phyloP scores from a whole-genome alignment of 1,284 basidiomycete genomes.

The Trametes pubescens region DNA sequence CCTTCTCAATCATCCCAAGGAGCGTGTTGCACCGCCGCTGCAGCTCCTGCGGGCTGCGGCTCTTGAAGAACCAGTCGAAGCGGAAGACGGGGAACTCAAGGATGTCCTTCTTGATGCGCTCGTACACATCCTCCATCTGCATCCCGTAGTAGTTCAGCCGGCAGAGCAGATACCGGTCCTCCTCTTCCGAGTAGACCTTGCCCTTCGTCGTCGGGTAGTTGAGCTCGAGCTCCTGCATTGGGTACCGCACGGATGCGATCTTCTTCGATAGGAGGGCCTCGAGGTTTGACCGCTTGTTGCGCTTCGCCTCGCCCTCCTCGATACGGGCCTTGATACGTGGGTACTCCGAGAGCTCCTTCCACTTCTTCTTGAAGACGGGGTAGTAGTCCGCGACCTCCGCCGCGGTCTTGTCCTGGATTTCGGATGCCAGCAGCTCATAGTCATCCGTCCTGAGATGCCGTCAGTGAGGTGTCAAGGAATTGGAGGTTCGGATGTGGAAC shows the following conservation, averaged over 20 bases:
- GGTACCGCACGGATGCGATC: slow-evolving; percentile 83
- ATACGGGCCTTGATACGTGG: slow-evolving; percentile 86
- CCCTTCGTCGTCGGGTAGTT: slow-evolving; percentile 96
- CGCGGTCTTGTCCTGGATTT: slow-evolving; percentile 88
- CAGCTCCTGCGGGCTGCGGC: slow-evolving; percentile 90
- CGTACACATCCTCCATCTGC: slow-evolving; percentile 92
- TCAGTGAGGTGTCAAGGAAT: slow-evolving; percentile 14
- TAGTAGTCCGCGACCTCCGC: slow-evolving; percentile 88
- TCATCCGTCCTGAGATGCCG: slow-evolving; percentile 65
- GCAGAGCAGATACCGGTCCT: slow-evolving; percentile 95
- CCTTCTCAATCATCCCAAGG: slow-evolving; percentile 92
- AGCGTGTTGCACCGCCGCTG: slow-evolving; percentile 91
- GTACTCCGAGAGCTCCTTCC: slow-evolving; percentile 86
- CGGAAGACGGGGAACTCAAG: slow-evolving; percentile 96
- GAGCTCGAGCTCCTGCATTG: slow-evolving; percentile 95
- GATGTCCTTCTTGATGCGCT: slow-evolving; percentile 96
- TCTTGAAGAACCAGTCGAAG: slow-evolving; percentile 99
- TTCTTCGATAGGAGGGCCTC: slow-evolving; percentile 83
- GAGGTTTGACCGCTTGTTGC: slow-evolving; percentile 86
- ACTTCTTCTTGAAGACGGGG: slow-evolving; percentile 89
- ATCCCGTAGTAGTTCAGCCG: slow-evolving; percentile 94
- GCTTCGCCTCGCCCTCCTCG: slow-evolving; percentile 85
- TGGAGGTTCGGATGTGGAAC: slow-evolving; percentile 32
- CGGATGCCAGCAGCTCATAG: slow-evolving; percentile 80
- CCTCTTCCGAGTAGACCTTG: slow-evolving; percentile 96